Base-by-base conservation (phyloP, 768 basidiomycete species). In the Leccinum uliginosum region DNA sequence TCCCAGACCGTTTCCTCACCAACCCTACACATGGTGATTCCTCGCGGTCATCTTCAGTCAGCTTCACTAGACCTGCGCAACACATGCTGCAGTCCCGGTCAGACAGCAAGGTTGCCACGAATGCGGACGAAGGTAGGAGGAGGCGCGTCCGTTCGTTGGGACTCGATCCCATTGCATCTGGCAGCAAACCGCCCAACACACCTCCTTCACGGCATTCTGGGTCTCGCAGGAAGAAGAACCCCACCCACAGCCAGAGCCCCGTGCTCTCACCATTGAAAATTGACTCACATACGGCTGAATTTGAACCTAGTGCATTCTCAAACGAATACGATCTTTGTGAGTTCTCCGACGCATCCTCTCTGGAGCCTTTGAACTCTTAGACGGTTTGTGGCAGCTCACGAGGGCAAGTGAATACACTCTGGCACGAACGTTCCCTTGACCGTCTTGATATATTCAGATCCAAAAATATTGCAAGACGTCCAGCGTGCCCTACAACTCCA, bases 291-390 rank as follows among this genome's bases (percentile, higher is more conserved):
- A 52, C 67, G 45, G 59, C 64, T 60, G 74, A 76, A 55, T 74
- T 75, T 51, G 74, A 72, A 57, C 73, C 75, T 15, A 68, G 68
- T 23, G 70, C 73, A 30, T 86, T 89, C 70, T 86, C 87, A 1
- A 83, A 91, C 59, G 89, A 91, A 71, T 90, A 89, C 66, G 86
- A 90, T 66, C 75, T 90, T 58, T 81, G 89, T 91, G 67, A 74
- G 86, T 78, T 43, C 53, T 46, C 57, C 55, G 15, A 61, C 32
- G 8, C 35, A 32, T 46, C 26, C 40, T 43, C 11, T 54, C 24
- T 35, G 45, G 57, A 54, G 21, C 54, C 51, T 61, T 26, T 66
- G 45, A 60, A 58, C 34, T 50, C 32, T 54, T 54, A 55, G 51
- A 43, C 24, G 51, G 26, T 53, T 51, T 10, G 17, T 10, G 47